Base-by-base conservation (phyloP, 352 stramenopile species). In the Phytophthora vignae region DNA sequence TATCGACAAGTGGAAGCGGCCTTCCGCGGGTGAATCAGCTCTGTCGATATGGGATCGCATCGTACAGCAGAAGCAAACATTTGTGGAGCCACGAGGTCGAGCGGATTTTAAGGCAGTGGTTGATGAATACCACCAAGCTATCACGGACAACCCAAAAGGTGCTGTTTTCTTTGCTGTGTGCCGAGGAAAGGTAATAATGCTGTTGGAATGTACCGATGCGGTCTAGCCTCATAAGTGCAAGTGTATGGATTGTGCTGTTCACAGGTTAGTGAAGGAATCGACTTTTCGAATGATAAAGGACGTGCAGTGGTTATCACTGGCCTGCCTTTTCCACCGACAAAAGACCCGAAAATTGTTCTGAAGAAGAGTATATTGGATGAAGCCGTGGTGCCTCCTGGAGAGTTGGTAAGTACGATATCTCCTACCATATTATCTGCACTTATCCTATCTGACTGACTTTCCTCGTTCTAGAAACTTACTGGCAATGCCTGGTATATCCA, bases 401-500 rank as follows among this genome's bases (percentile, higher is more conserved):
- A 96, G 67, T 70, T 88, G 54, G 90, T 95, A 76, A 53, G 67
- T 29, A 56, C 5, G 1, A 48, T 59, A 44, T 1, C n/a, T 22
- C 56, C 12, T 54, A 11, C 14, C 54, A 2, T 60, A 4, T 21
- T 55, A 46, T 52, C 19, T 19, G 2, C 27, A 3, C n/a, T 65
- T 12, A 12, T 27, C 22, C 74, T 12, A 12, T 31, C 27, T 75
- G 31, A 64, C 44, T 48, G 14, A 52, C 29, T 61, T 21, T 54
- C 6, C 1, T 55, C 60, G 54, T 22, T 49, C 31, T 22, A 96
- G 79, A 95, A 98, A 87, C 74, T 98, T 61, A 91, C 84, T 67
- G 98, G 98, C 4, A 96, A 98, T 58, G 91, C 98, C 25, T 99
- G 98, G 98, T 99, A 99, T 73, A 96, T 96, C 40, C 98, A 99